phyloP scores from a whole-genome alignment of 2,329 filamentous ascomycete genomes.

The Xylariaceae sp. region DNA sequence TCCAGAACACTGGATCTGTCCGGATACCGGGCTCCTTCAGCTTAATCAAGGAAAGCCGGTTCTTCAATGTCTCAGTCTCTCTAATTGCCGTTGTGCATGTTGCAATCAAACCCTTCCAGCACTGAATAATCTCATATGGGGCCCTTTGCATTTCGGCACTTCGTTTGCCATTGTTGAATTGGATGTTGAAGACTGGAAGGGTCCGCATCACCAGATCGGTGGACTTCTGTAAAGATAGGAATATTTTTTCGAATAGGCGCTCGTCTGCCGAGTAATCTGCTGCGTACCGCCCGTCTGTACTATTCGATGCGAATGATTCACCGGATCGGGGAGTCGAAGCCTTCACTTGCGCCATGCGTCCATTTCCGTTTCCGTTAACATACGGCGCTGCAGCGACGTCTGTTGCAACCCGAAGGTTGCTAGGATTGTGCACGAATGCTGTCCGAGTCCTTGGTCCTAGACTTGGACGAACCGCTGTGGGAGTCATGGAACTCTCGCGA shows the following conservation, averaged over 20 bases:
- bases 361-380: conserved; percentile 46
- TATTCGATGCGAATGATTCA: conserved; percentile 68
- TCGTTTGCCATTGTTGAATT: conserved; percentile 62
- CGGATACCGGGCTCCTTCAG: conserved; percentile 77
- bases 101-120: conserved; percentile 67
- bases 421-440: conserved; percentile 43
- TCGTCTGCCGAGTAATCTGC: conserved; percentile 73
- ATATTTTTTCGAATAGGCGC: conserved; percentile 76
- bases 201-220: conserved; percentile 69
- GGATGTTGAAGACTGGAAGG: conserved; percentile 64
- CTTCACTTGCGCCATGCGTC: conserved; percentile 48
- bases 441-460: conserved; percentile 34
- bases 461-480: conserved; percentile 45
- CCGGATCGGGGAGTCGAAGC: conserved; percentile 75
- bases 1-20: conserved; percentile 58
- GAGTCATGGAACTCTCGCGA: conserved; percentile 49
- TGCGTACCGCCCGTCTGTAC: conserved; percentile 46
- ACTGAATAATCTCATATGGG: conserved; percentile 55
- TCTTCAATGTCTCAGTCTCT: conserved; percentile 68
- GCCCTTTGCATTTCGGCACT: conserved; percentile 57
- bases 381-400: conserved; percentile 44
- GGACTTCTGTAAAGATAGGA: conserved; percentile 68
- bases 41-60: conserved; percentile 72
- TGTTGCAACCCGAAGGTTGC: conserved; percentile 53
- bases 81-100: conserved; percentile 68